Evolutionary conservation across 2,329 filamentous ascomycete species (phyloP).

Genomic region (Verticillium longisporum): DNA sequence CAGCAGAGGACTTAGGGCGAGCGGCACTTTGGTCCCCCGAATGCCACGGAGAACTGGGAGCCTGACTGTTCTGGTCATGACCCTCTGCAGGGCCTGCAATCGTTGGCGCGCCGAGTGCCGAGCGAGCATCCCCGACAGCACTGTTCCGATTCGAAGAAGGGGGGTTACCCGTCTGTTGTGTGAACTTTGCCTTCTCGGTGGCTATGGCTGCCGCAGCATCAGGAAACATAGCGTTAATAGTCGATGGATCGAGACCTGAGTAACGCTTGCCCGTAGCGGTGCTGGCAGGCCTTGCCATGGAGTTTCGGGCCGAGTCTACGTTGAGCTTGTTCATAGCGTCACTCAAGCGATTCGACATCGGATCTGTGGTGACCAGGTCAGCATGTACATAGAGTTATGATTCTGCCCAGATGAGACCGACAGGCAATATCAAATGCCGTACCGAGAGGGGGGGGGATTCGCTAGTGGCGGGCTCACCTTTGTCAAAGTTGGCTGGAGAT

Average conservation of each 20-base stretch:
- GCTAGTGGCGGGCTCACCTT: constrained; percentile 52
- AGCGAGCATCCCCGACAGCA: constrained; percentile 67
- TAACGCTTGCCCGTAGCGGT: constrained; percentile 80
- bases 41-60: constrained; percentile 74
- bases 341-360: constrained; percentile 91
- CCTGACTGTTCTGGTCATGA: constrained; percentile 53
- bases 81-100: constrained; percentile 65
- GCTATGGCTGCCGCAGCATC: constrained; percentile 98
- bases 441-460: not conserved
- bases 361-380: constrained; percentile 50
- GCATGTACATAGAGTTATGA: not conserved
- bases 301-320: constrained; percentile 81
- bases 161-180: constrained; percentile 85
- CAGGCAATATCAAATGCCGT: not conserved
- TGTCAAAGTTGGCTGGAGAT: constrained; percentile 93
- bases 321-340: constrained; percentile 96
- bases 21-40: constrained; percentile 36
- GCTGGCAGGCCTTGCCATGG: constrained; percentile 71
- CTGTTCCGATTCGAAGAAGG: constrained; percentile 93
- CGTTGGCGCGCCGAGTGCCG: constrained; percentile 66
- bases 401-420: not conserved
- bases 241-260: constrained; percentile 86
- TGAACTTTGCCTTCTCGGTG: constrained; percentile 95
- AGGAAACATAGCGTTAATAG: constrained; percentile 98
- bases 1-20: constrained; percentile 4